These are phyloP conservation scores for Thielaviopsis punctulata DNA, from an alignment of 2,329 filamentous ascomycete species.

Conservation along the genomic window DNA sequence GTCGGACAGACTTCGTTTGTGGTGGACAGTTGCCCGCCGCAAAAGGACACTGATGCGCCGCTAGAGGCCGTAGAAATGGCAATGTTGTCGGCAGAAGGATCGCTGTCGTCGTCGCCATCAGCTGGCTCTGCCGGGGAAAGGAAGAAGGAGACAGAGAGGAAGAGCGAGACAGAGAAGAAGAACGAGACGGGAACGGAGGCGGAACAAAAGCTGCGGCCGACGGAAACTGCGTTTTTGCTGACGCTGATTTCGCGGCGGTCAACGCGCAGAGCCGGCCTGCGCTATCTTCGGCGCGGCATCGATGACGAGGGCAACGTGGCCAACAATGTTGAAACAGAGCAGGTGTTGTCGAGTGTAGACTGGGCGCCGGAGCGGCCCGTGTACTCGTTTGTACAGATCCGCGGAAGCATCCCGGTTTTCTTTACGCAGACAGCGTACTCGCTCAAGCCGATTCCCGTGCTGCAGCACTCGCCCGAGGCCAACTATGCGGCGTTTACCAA, in stretches of 20 bases:
- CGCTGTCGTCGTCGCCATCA: conserved; percentile 3
- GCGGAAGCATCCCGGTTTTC: conserved; percentile 85
- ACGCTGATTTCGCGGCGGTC: conserved; percentile 85
- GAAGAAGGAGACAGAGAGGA: background rate
- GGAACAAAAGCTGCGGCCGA: conserved; percentile 13
- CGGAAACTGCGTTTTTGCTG: conserved; percentile 49
- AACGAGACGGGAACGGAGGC: too few species aligned
- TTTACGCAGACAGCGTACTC: conserved; percentile 92
- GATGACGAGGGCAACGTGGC: conserved; percentile 80
- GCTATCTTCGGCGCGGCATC: conserved; percentile 78
- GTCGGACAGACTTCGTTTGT: conserved; percentile 73
- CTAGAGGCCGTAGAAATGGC: conserved; percentile 31
- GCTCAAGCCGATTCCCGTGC: conserved; percentile 67
- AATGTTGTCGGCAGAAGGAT: conserved; percentile 18
- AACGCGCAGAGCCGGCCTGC: conserved; percentile 66
- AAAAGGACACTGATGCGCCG: conserved; percentile 27
- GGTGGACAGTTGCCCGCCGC: conserved; percentile 44
- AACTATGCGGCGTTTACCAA: conserved; percentile 64
- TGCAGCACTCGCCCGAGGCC: conserved; percentile 63
- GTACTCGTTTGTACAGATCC: conserved; percentile 72
- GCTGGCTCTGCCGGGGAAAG: conserved; percentile 16
- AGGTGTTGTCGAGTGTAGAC: conserved; percentile 58
- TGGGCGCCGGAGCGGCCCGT: conserved; percentile 39
- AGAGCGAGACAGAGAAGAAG: background rate
- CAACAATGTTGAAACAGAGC: conserved; percentile 88